phyloP scores from a whole-genome alignment of 306 rosid genomes.

The Datisca glomerata region DNA sequence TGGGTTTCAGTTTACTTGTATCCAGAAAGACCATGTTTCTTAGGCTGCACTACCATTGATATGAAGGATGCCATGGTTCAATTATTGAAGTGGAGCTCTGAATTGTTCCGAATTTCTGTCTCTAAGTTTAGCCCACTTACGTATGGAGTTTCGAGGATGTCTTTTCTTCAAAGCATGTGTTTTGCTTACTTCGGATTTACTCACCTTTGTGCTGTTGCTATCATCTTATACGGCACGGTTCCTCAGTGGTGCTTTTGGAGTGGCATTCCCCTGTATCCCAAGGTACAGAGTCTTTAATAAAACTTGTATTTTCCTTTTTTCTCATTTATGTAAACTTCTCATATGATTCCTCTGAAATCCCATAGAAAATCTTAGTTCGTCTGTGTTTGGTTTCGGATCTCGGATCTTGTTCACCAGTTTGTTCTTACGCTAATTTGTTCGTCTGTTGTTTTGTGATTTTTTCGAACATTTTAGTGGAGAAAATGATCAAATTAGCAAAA shows the following conservation, averaged over 20 bases:
- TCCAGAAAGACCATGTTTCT: conserved; percentile 50
- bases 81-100: conserved; percentile 49
- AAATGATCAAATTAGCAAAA: too few relatives aligned
- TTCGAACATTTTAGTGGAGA: too few relatives aligned
- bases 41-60: conserved; percentile 40
- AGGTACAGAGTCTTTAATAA: conserved; percentile 40
- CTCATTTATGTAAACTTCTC: too few relatives aligned
- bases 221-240: conserved; percentile 34
- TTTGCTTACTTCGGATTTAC: conserved; percentile 25
- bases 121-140: conserved; percentile 48
- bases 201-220: conserved; percentile 30
- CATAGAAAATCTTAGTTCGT: too few relatives aligned
- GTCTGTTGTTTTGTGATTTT: too few relatives aligned
- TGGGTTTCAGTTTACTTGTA: conserved; percentile 54
- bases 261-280: conserved; percentile 46
- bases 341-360: too few relatives aligned
- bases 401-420: too few relatives aligned
- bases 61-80: conserved; percentile 52
- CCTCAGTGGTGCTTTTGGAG: conserved; percentile 50
- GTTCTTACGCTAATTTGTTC: too few relatives aligned
- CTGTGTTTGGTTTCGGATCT: too few relatives aligned
- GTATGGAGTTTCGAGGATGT: conserved; percentile 26
- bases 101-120: conserved; percentile 39
- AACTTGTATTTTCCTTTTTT: too few relatives aligned
- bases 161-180: conserved; percentile 37